Evolutionary conservation across 352 stramenopile species (phyloP).

Genomic region (Peronospora destructor): DNA sequence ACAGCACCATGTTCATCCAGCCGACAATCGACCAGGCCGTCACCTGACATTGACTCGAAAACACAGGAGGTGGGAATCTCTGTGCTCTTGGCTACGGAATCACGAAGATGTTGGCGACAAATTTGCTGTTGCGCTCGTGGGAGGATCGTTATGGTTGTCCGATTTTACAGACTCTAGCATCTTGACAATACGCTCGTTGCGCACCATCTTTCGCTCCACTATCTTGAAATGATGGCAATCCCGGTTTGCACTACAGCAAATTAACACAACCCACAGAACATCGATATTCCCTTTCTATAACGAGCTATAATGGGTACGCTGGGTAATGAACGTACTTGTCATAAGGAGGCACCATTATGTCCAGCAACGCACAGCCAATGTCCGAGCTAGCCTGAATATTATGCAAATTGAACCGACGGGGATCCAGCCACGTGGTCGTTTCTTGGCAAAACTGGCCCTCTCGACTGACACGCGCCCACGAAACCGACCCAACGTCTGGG

Average conservation of each 20-base stretch:
- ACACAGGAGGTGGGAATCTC: slow-evolving; percentile 7
- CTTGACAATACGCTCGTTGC: slow-evolving; percentile 55
- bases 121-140: slow-evolving; percentile 24
- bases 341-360: slow-evolving; percentile 85
- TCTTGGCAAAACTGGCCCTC: slow-evolving; percentile 47
- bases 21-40: slow-evolving; percentile 8
- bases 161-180: slow-evolving; percentile 63
- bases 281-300: slow-evolving; percentile 1
- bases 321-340: slow-evolving; percentile 55
- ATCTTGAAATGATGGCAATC: slow-evolving; percentile 78
- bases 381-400: slow-evolving; percentile 64
- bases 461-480: slow-evolving; percentile 56
- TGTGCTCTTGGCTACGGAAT: slow-evolving; percentile 6
- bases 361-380: slow-evolving; percentile 70
- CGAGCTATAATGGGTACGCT: neutral
- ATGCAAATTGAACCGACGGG: slow-evolving; percentile 75
- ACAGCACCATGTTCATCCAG: slow-evolving; percentile 1
- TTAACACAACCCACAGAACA: neutral
- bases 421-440: slow-evolving; percentile 77
- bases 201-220: slow-evolving; percentile 47
- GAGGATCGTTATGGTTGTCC: slow-evolving; percentile 58
- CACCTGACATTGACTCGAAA: slow-evolving; percentile 9
- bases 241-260: slow-evolving; percentile 47
- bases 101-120: slow-evolving; percentile 30
- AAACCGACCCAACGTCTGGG: slow-evolving; percentile 35